Evolutionary conservation across 306 rosid genomes (phyloP).

Genomic region (Abrus precatorius): DNA sequence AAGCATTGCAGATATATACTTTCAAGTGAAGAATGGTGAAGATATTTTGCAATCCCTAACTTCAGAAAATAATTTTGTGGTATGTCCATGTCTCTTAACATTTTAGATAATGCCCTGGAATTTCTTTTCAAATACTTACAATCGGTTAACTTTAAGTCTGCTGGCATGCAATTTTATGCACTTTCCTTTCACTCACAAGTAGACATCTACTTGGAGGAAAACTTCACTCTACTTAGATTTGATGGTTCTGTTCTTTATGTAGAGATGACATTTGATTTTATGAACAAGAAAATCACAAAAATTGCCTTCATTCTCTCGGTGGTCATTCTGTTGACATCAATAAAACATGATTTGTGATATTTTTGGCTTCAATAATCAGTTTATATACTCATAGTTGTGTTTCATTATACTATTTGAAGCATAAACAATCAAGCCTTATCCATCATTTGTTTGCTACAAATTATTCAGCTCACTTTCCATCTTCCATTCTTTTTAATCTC

Average conservation of each 20-base stretch:
- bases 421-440: constrained; percentile 10
- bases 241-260: background rate
- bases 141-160: background rate
- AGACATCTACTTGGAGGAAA: constrained; percentile 15
- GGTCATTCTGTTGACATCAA: constrained; percentile 9
- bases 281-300: constrained; percentile 16
- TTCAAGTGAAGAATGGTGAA: constrained; percentile 83
- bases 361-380: constrained; percentile 21
- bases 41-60: constrained; percentile 74
- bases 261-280: background rate
- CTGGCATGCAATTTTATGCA: background rate
- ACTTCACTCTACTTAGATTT: constrained; percentile 9
- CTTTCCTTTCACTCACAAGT: constrained; percentile 25
- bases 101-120: constrained; percentile 12
- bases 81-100: constrained; percentile 53
- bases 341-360: constrained; percentile 6
- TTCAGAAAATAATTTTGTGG: constrained; percentile 91
- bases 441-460: constrained; percentile 32
- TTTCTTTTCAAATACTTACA: constrained; percentile 15
- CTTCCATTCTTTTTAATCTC: constrained; percentile 1
- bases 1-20: constrained; percentile 83
- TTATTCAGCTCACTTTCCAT: constrained; percentile 17
- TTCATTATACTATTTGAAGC: constrained; percentile 23
- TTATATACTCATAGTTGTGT: constrained; percentile 21
- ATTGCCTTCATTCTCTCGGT: constrained; percentile 5